These are phyloP conservation scores for Comarum palustre DNA, from an alignment of 306 rosid genomes.

Conservation along the genomic window DNA sequence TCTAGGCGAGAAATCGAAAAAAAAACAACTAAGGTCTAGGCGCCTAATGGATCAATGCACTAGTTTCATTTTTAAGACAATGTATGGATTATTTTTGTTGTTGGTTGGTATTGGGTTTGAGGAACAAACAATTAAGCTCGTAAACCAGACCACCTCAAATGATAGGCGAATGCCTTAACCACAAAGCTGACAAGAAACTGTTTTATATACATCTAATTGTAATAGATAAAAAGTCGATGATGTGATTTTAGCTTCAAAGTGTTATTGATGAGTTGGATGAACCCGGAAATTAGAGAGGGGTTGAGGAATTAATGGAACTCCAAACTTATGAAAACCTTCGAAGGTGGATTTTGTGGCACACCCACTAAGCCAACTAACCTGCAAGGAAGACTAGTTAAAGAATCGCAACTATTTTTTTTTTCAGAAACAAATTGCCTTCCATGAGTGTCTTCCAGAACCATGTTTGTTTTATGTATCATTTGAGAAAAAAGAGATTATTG, in stretches of 20 bases:
- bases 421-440: not conserved
- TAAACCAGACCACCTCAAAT: too few species aligned
- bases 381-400: not conserved
- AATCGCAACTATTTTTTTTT: not conserved
- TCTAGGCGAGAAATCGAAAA: too few species aligned
- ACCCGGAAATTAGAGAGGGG: constrained; percentile 3
- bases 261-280: constrained; percentile 9
- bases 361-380: constrained; percentile 12
- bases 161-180: too few species aligned
- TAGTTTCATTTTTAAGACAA: too few species aligned
- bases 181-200: too few species aligned
- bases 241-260: not conserved
- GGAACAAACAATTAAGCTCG: too few species aligned
- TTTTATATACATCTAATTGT: too few species aligned
- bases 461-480: not conserved
- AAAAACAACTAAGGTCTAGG: too few species aligned
- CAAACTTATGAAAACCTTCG: constrained; percentile 4
- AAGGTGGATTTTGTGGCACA: constrained; percentile 21
- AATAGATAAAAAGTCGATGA: not conserved
- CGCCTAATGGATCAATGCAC: too few species aligned
- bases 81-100: too few species aligned
- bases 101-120: too few species aligned
- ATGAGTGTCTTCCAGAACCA: not conserved
- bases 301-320: constrained; percentile 5
- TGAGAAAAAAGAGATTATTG: not conserved